Base-by-base conservation (phyloP, 2,329 filamentous ascomycete genomes). In the Cytospora schulzeri region DNA sequence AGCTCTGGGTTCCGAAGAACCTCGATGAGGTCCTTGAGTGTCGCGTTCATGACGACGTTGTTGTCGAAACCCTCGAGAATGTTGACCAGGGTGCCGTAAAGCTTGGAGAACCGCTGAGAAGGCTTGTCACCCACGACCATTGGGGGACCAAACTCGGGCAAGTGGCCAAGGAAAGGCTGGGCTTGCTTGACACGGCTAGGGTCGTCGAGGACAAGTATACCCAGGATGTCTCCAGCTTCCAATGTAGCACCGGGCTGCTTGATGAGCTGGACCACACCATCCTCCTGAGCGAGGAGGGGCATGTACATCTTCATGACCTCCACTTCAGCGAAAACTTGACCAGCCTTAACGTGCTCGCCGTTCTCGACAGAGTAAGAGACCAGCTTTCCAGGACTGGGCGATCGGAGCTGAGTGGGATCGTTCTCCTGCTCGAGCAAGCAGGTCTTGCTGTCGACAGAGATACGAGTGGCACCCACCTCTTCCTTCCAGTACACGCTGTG, bases 231-330 rank as follows among this genome's bases (percentile, higher is more conserved):
- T 78, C 95, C 95, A 75, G 95, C 95, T 78, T 98, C 93, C 56
- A 99, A 90, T 22, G 93, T 96, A n/a, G 95, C 91, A 76, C 95
- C 95, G 68, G 95, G 95, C 81, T 98, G 95, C 87, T 99, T 99
- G 84, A 99, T 97, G 73, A 99, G 87, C 81, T 97, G 95, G 63
- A 99, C 94, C 62, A 96, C 86, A 82, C 95, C 95, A 72, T 97
- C 95, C 77, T 99, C 95, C 75, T 93, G 90, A 3, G 95, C 91
- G 67, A 99, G 86, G 62, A 99, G 85, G 73, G 95, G 95, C 95
- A 99, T 99, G 85, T 98, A 98, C 95, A 99, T 99, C 86, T 99
- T 99, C 95, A 99, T 99, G 79, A 99, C 95, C 80, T 99, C 95
- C 50, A 99, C 94, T 78, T 99, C 95, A 63, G 95, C 95, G 74